A percentile compares a stretch with the other conserved stretches of the same genome.
Evolutionary conservation across 1,139 yeast species (phyloP).

Genomic region (Yamadazyma trypodendri): DNA sequence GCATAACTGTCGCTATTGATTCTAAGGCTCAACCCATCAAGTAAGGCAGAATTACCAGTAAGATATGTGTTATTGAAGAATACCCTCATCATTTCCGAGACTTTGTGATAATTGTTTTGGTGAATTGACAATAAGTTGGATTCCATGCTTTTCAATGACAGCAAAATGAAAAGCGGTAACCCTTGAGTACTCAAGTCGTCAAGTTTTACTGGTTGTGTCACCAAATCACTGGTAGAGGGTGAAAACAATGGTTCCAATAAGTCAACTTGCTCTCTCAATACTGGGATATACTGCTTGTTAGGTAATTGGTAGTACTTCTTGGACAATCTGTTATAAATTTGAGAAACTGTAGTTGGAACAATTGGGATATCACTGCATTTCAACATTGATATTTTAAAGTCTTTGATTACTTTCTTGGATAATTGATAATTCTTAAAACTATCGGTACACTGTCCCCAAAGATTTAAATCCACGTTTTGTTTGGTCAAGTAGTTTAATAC

Average conservation of each 20-base stretch:
- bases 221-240: conserved; percentile 43
- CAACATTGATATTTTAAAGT: conserved; percentile 47
- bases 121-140: conserved; percentile 28
- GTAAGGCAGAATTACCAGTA: conserved; percentile 63
- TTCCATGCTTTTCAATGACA: conserved; percentile 38
- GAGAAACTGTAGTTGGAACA: conserved; percentile 14
- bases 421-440: conserved; percentile 50
- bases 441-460: conserved; percentile 28
- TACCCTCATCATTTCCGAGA: conserved; percentile 41
- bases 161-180: conserved; percentile 38
- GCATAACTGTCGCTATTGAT: conserved; percentile 57
- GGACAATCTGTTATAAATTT: conserved; percentile 15
- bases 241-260: conserved; percentile 56
- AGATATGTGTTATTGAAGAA: conserved; percentile 60
- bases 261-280: conserved; percentile 41
- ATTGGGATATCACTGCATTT: conserved; percentile 22
- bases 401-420: conserved; percentile 41
- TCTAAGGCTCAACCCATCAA: conserved; percentile 62
- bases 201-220: conserved; percentile 27
- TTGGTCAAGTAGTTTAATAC: conserved; percentile 37
- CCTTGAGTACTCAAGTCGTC: conserved; percentile 44
- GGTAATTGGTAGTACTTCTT: conserved; percentile 49
- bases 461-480: conserved; percentile 20
- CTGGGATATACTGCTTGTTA: conserved; percentile 37
- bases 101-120: conserved; percentile 26